Evolutionary conservation across 495 filamentous ascomycete genomes (phyloP).

Genomic region (Aspergillus biplanus): DNA sequence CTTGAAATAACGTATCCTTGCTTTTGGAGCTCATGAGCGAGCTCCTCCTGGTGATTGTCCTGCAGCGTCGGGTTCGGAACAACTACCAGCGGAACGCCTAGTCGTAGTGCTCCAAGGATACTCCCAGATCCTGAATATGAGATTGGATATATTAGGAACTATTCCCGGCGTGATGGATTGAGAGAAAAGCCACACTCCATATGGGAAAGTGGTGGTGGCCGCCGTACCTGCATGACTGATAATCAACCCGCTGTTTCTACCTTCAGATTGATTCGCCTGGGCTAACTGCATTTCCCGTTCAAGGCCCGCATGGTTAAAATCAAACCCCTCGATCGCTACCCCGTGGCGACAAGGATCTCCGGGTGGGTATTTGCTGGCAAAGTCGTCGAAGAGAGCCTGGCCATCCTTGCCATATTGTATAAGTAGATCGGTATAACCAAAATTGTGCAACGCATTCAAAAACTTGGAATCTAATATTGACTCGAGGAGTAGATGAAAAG

Average conservation of each 20-base stretch:
- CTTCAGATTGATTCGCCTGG: conserved; percentile 46
- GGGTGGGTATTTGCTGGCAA: conserved; percentile 24
- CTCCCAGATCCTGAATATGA: conserved; percentile 75
- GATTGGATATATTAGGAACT: background rate
- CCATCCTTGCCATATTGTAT: conserved; percentile 77
- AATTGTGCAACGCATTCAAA: conserved; percentile 53
- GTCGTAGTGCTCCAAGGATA: conserved; percentile 78
- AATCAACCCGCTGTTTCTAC: conserved; percentile 58
- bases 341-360: conserved; percentile 33
- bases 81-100: conserved; percentile 71
- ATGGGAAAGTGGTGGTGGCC: background rate
- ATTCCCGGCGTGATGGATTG: no score
- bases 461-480: conserved; percentile 66
- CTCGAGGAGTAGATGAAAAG: conserved; percentile 71
- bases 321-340: conserved; percentile 63
- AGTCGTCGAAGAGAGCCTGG: conserved; percentile 47
- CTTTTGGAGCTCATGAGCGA: conserved; percentile 70
- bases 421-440: conserved; percentile 65
- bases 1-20: conserved; percentile 74
- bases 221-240: conserved; percentile 84
- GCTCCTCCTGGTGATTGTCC: conserved; percentile 89
- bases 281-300: conserved; percentile 57
- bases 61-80: conserved; percentile 84
- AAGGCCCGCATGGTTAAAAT: conserved; percentile 63
- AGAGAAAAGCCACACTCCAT: background rate